These are phyloP conservation scores for Schrenkiella parvula DNA, from an alignment of 345 rosid species.

Conservation along the genomic window DNA sequence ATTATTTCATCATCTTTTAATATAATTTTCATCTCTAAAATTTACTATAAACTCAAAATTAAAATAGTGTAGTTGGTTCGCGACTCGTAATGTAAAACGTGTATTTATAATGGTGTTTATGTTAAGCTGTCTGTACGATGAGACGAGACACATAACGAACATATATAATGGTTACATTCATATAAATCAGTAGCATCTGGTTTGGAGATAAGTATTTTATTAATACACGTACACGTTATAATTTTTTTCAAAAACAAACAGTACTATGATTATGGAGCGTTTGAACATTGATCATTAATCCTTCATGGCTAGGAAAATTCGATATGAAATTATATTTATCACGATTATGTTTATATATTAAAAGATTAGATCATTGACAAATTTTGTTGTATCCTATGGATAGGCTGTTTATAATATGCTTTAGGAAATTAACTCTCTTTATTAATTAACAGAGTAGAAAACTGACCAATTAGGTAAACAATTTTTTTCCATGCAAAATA, in stretches of 20 bases:
- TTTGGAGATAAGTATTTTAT: neutral
- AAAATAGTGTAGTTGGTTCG: neutral
- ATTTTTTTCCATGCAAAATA: no score
- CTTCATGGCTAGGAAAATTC: neutral
- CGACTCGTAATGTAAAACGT: conserved; percentile 16
- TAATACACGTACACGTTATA: neutral
- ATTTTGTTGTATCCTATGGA: neutral
- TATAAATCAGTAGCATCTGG: neutral
- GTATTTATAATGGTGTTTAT: neutral
- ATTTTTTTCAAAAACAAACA: neutral
- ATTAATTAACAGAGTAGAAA: neutral
- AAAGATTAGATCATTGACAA: neutral
- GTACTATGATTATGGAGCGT: neutral
- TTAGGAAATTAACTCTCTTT: neutral
- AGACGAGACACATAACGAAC: conserved; percentile 22
- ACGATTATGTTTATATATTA: neutral
- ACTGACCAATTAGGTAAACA: neutral
- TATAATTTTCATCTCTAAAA: neutral
- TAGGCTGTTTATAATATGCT: neutral
- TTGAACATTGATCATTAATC: conserved; percentile 4
- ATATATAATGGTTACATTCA: neutral
- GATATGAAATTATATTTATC: neutral
- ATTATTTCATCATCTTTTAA: neutral
- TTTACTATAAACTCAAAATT: conserved; percentile 4
- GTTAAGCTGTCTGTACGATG: conserved; percentile 6